Base-by-base conservation (phyloP, 805 yeast species). In the Candida fluviatilis region DNA sequence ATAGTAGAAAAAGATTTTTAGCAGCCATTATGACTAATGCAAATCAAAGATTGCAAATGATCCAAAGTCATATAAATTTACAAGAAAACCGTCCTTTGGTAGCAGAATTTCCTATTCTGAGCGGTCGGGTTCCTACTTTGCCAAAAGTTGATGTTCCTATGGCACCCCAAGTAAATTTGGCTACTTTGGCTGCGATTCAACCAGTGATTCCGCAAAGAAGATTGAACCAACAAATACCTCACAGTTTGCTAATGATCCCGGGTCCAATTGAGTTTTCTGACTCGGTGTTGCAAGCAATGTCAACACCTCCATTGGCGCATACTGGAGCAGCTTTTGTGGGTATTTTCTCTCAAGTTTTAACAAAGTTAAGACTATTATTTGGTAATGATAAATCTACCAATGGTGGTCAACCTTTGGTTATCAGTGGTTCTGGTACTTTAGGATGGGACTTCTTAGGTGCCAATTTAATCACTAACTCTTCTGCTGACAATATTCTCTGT, bases 381-480 rank as follows among this genome's bases (percentile, higher is more conserved):
- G 41, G 41, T 18, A 35, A 30, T 19, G 34, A 34, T 15, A 34
- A 26, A 11, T 17, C n/a, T 24, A 27, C 31, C 5, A 31, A 35
- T 33, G 42, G 42, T 5, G 39, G 38, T 17, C 41, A 38, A 27
- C 33, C 37, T 11, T 26, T 38, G 18, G 35, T 38, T 23, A 17
- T 38, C 12, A 32, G 36, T 34, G 45, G 42, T 11, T 30, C 37
- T 6, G 45, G 42, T 28, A 38, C 42, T 4, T 38, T 41, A 14
- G 43, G 43, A 2, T 42, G 46, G 43, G 43, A 42, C 12, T 18
- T 42, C 14, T 35, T 39, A 17, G 41, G 46, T 5, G 24, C 42
- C 3, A 36, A 42, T 26, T 31, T 39, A 10, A 35, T 42, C 10
- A 21, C 35, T 13, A 17, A 33, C 45, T 53, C 65, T 7, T 12